phyloP scores from a whole-genome alignment of 164 flowering plant species.

The Amborella trichopoda region DNA sequence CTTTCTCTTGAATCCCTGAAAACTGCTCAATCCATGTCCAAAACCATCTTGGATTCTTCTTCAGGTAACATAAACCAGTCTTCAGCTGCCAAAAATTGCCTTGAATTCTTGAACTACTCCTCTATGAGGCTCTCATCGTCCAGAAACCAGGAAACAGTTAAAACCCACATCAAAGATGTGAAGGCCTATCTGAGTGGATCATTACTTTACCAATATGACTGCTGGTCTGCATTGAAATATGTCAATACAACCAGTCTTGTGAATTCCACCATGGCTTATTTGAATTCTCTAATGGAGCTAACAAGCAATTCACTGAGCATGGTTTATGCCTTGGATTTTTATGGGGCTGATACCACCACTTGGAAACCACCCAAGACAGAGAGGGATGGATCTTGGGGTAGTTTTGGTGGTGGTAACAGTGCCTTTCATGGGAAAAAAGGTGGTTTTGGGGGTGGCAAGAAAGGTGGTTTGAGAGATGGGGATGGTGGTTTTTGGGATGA shows the following conservation, averaged over 20 bases:
- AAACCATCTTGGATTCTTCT: constrained; percentile 33
- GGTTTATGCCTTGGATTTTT: constrained; percentile 42
- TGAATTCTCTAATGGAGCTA: constrained; percentile 18
- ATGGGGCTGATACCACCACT: constrained; percentile 25
- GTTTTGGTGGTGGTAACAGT: neutral
- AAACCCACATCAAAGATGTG: constrained; percentile 38
- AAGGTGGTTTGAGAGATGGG: neutral
- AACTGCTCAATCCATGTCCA: constrained; percentile 38
- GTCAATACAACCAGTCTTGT: constrained; percentile 47
- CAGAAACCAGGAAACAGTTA: constrained; percentile 14
- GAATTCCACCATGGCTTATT: constrained; percentile 43
- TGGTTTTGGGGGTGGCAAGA: too few relatives aligned
- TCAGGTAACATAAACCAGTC: constrained; percentile 36
- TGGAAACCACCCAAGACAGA: constrained; percentile 83
- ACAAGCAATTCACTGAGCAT: constrained; percentile 64
- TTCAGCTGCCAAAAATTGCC: constrained; percentile 43
- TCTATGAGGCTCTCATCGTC: constrained; percentile 18
- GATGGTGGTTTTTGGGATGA: neutral
- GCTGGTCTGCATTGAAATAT: constrained; percentile 61
- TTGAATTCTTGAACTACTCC: constrained; percentile 34
- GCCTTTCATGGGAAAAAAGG: neutral
- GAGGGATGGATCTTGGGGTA: constrained; percentile 13
- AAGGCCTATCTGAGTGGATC: constrained; percentile 80
- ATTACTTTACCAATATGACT: constrained; percentile 45
- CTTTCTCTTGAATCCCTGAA: constrained; percentile 33